These are phyloP conservation scores for Ogataea ramenticola DNA, from an alignment of 805 yeast species.

Conservation along the genomic window DNA sequence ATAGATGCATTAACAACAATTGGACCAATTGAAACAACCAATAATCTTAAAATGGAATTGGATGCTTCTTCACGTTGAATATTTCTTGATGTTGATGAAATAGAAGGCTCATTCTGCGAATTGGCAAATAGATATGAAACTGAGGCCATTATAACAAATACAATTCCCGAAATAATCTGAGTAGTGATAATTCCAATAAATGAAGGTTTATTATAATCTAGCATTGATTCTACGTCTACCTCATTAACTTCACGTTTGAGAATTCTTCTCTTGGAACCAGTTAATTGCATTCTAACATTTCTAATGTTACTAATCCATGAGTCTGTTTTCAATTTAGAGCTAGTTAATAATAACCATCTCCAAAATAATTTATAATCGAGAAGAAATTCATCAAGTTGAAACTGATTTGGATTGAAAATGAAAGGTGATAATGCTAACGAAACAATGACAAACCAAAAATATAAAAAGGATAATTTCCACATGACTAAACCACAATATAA, in stretches of 20 bases:
- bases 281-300: conserved; percentile 42
- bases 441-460: conserved; percentile 67
- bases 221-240: conserved; percentile 15
- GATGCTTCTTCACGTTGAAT: conserved; percentile 25
- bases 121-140: conserved; percentile 48
- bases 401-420: conserved; percentile 73
- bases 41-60: conserved; percentile 35
- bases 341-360: conserved; percentile 46
- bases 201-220: conserved; percentile 45
- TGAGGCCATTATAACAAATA: conserved; percentile 27
- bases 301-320: conserved; percentile 45
- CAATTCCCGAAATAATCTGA: conserved; percentile 31
- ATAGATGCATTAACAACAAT: conserved; percentile 34
- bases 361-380: conserved; percentile 56
- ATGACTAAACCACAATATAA: conserved; percentile 50
- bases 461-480: conserved; percentile 54
- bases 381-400: conserved; percentile 60
- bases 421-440: conserved; percentile 68
- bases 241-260: conserved; percentile 23
- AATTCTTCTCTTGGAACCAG: conserved; percentile 46
- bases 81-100: neutral
- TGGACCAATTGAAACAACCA: conserved; percentile 40
- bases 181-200: conserved; percentile 33
- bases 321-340: conserved; percentile 21
- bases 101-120: conserved; percentile 36